Conservation (phyloP, 2,329 filamentous ascomycete genomes). For the Penicillium palitans region DNA sequence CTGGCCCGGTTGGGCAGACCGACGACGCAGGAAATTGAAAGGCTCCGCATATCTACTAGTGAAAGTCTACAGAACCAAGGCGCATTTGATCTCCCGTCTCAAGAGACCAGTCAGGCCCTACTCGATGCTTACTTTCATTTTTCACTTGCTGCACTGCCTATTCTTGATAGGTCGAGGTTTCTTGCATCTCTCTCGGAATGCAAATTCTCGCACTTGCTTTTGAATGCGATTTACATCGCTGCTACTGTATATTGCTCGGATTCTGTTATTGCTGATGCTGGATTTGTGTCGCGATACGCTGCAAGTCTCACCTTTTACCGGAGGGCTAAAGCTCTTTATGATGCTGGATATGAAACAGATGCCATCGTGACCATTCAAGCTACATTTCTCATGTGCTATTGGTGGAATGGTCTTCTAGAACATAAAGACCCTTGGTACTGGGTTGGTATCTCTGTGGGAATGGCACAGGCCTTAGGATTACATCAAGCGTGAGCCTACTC, state of each 20-base stretch:
- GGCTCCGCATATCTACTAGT: background rate
- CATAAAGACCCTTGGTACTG: conserved; percentile 32
- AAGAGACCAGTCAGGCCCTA: conserved; percentile 18
- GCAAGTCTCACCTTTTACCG: conserved; percentile 28
- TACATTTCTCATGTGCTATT: conserved; percentile 27
- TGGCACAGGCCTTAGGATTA: conserved; percentile 29
- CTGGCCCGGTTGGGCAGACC: conserved; percentile 15
- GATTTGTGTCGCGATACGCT: conserved; percentile 23
- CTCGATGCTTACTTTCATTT: conserved; percentile 25
- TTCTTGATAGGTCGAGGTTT: conserved; percentile 25
- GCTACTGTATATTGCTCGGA: conserved; percentile 24
- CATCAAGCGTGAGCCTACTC: conserved; percentile 24
- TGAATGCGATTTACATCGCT: conserved; percentile 27
- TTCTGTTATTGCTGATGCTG: conserved; percentile 18
- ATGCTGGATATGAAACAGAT: conserved; percentile 30
- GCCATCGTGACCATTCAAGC: conserved; percentile 24
- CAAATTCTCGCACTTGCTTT: conserved; percentile 21
- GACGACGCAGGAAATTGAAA: conserved; percentile 16
- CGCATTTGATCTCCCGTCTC: conserved; percentile 20
- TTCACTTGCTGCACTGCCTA: conserved; percentile 19
- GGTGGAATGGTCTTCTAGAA: conserved; percentile 29
- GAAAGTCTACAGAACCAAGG: conserved; percentile 14
- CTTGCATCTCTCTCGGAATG: conserved; percentile 12
- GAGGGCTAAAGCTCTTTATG: conserved; percentile 29
- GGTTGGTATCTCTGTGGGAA: conserved; percentile 25